phyloP scores from a whole-genome alignment of 2,329 filamentous ascomycete species.

The Fusarium chuoi region DNA sequence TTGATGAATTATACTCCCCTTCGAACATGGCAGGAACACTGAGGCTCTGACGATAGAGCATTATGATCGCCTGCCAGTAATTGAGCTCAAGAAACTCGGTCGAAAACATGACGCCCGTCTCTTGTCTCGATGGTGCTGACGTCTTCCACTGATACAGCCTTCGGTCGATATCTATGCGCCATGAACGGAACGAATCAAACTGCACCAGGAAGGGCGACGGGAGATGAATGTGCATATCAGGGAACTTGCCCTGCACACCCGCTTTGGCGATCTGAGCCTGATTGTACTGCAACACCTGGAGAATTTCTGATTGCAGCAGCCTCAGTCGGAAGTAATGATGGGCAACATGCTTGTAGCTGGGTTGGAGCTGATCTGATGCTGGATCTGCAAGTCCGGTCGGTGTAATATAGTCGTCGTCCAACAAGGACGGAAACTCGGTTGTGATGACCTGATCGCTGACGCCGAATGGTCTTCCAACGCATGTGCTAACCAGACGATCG shows the following conservation, averaged over 20 bases:
- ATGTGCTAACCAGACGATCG: conserved; percentile 93
- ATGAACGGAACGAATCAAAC: conserved; percentile 87
- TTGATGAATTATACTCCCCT: conserved; percentile 75
- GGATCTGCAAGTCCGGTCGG: conserved; percentile 76
- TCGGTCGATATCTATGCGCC: conserved; percentile 87
- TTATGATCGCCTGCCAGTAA: conserved; percentile 97
- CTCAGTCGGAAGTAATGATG: conserved; percentile 93
- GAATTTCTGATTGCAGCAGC: conserved; percentile 90
- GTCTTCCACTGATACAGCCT: conserved; percentile 88
- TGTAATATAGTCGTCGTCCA: conserved; percentile 91
- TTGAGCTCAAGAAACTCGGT: conserved; percentile 93
- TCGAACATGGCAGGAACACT: conserved; percentile 87
- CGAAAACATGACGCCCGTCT: conserved; percentile 90
- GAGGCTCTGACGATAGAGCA: conserved; percentile 92
- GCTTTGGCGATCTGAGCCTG: conserved; percentile 83
- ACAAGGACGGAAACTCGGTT: conserved; percentile 88
- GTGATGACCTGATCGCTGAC: conserved; percentile 97
- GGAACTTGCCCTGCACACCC: conserved; percentile 72
- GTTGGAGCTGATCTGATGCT: conserved; percentile 64
- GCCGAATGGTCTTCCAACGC: conserved; percentile 91
- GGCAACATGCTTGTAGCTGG: conserved; percentile 90
- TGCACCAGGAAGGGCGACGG: conserved; percentile 86
- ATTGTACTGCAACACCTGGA: conserved; percentile 92
- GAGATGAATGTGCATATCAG: conserved; percentile 80
- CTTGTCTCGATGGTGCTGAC: conserved; percentile 77